Conservation (phyloP, 352 stramenopile species). For the Phytopythium sindhum region DNA sequence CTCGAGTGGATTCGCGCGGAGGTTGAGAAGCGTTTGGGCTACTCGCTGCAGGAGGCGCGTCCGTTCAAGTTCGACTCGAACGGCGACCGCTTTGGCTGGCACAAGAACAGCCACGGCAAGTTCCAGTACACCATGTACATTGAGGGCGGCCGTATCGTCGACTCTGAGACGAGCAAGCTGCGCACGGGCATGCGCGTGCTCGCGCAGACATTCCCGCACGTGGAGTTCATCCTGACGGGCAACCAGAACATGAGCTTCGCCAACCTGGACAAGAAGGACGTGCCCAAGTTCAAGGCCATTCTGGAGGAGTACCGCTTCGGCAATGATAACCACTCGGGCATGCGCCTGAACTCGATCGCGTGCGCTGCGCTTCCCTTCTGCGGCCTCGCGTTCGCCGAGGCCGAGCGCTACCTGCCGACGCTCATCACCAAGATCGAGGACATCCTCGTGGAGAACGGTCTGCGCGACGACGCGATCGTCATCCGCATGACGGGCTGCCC, state of each 20-base stretch:
- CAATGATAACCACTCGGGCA: constrained; percentile 76
- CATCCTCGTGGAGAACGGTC: constrained; percentile 86
- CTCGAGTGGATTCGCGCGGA: constrained; percentile 93
- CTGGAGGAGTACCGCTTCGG: constrained; percentile 91
- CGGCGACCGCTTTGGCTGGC: constrained; percentile 75
- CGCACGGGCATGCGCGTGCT: constrained; percentile 90
- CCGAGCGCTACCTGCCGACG: constrained; percentile 92
- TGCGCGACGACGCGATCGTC: constrained; percentile 95
- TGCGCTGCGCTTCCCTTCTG: constrained; percentile 96
- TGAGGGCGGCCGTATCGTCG: constrained; percentile 91
- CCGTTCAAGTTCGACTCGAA: constrained; percentile 68
- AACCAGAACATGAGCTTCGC: constrained; percentile 96
- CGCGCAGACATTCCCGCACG: constrained; percentile 89
- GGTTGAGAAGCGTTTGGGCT: constrained; percentile 93
- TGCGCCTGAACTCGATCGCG: constrained; percentile 90
- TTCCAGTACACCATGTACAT: constrained; percentile 86
- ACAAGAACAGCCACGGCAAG: constrained; percentile 61
- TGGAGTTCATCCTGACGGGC: constrained; percentile 92
- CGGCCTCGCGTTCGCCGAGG: constrained; percentile 96
- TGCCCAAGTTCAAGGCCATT: constrained; percentile 89
- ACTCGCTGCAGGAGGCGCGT: constrained; percentile 88
- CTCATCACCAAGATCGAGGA: constrained; percentile 93
- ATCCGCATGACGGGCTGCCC: constrained; percentile 98
- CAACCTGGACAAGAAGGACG: constrained; percentile 91
- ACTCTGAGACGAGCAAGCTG: constrained; percentile 82